Percentiles rank a stretch among this genome's conserved stretches.
Conservation (phyloP, 1,139 yeast genomes). For the Candida sanyaensis region DNA sequence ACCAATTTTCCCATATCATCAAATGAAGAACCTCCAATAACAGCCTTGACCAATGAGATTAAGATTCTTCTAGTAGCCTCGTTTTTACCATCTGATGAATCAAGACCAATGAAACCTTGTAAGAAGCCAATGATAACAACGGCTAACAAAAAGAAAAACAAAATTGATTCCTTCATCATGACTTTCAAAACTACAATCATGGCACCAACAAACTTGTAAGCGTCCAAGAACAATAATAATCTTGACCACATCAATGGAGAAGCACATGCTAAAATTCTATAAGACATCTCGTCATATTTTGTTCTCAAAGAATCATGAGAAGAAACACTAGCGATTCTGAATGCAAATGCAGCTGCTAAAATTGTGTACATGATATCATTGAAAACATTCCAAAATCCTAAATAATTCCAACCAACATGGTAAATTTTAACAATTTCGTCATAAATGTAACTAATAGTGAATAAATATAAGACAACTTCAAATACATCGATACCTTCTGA, state of each 20-base stretch:
- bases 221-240: constrained; percentile 71
- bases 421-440: constrained; percentile 74
- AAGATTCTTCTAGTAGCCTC: constrained; percentile 72
- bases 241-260: constrained; percentile 91
- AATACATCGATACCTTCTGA: constrained; percentile 34
- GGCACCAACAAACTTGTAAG: constrained; percentile 82
- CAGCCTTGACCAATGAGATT: constrained; percentile 66
- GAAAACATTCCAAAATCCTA: constrained; percentile 81
- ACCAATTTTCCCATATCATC: constrained; percentile 70
- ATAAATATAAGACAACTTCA: constrained; percentile 63
- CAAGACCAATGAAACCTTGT: constrained; percentile 86
- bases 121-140: constrained; percentile 78
- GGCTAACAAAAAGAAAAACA: constrained; percentile 72
- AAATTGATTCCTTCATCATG: constrained; percentile 82
- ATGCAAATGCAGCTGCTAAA: constrained; percentile 51
- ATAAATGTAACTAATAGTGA: constrained; percentile 63
- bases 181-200: constrained; percentile 83
- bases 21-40: constrained; percentile 74
- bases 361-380: constrained; percentile 69
- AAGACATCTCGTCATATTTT: constrained; percentile 63
- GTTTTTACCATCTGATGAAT: constrained; percentile 81
- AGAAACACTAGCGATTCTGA: constrained; percentile 56
- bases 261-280: constrained; percentile 72
- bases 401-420: constrained; percentile 71
- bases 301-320: constrained; percentile 29